Evolutionary conservation across 345 rosid genomes (phyloP).

Genomic region (Pelargonium nanum): DNA sequence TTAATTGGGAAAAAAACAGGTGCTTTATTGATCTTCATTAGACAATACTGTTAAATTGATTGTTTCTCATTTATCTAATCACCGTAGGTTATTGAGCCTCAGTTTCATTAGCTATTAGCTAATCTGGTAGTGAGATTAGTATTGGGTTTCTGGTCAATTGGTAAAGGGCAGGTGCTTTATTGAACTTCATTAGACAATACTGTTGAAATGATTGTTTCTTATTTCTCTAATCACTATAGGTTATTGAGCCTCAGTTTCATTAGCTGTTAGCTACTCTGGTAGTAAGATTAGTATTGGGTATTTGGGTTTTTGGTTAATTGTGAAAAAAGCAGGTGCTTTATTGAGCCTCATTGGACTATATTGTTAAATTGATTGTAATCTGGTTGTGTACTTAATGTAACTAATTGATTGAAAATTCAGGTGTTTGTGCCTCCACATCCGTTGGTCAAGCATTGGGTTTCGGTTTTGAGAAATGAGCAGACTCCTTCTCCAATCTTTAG

Average conservation of each 20-base stretch:
- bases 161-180: no score
- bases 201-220: neutral
- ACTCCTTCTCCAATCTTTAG: conserved; percentile 80
- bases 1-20: neutral
- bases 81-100: no score
- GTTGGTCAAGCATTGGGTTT: conserved; percentile 91
- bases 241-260: conserved; percentile 83
- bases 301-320: no score
- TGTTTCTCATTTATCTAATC: no score
- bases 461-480: conserved; percentile 72
- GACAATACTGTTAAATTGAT: neutral
- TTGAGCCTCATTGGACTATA: no score
- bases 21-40: neutral
- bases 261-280: neutral
- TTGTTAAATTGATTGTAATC: no score
- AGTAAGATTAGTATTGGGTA: neutral
- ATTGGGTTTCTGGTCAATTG: no score
- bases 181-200: no score
- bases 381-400: no score
- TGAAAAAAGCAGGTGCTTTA: no score
- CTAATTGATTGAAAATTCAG: conserved; percentile 19
- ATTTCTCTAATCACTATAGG: conserved; percentile 48
- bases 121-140: no score
- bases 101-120: no score
- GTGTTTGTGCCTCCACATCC: conserved; percentile 94